phyloP scores from a whole-genome alignment of 2,329 filamentous ascomycete species.

The Metarhizium robertsii region DNA sequence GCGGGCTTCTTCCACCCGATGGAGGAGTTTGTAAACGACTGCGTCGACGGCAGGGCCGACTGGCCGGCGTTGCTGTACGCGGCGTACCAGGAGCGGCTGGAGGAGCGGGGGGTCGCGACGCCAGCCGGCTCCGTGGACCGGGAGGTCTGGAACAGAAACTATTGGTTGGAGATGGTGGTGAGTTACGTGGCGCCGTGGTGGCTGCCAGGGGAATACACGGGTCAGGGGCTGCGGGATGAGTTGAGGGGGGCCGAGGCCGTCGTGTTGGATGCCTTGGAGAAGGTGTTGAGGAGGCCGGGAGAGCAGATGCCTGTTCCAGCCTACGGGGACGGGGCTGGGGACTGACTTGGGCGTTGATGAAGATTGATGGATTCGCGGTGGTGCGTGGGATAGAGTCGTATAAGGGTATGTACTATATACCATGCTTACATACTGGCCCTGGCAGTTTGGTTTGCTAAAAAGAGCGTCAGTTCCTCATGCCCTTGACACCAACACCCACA shows the following conservation, averaged over 20 bases:
- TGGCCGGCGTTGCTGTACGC: conserved; percentile 3
- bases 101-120: too few relatives aligned
- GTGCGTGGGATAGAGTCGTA: too few relatives aligned
- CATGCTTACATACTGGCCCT: background rate
- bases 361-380: too few relatives aligned
- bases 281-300: background rate
- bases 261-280: background rate
- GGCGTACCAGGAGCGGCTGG: too few relatives aligned
- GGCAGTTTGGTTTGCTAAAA: background rate
- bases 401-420: too few relatives aligned
- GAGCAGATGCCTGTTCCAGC: too few relatives aligned
- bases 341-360: too few relatives aligned
- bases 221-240: background rate
- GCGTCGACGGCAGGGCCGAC: conserved; percentile 6
- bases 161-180: too few relatives aligned
- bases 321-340: too few relatives aligned
- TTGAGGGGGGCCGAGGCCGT: background rate
- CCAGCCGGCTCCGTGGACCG: too few relatives aligned
- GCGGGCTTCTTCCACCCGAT: conserved; percentile 13
- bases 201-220: conserved; percentile 3
- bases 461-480: background rate
- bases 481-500: too few relatives aligned
- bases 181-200: conserved; percentile 8
- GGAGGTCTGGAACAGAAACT: too few relatives aligned
- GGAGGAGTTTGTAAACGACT: conserved; percentile 12